Evolutionary conservation across 2,329 filamentous ascomycete species (phyloP).

Genomic region (Hymenoscyphus fructigenus): DNA sequence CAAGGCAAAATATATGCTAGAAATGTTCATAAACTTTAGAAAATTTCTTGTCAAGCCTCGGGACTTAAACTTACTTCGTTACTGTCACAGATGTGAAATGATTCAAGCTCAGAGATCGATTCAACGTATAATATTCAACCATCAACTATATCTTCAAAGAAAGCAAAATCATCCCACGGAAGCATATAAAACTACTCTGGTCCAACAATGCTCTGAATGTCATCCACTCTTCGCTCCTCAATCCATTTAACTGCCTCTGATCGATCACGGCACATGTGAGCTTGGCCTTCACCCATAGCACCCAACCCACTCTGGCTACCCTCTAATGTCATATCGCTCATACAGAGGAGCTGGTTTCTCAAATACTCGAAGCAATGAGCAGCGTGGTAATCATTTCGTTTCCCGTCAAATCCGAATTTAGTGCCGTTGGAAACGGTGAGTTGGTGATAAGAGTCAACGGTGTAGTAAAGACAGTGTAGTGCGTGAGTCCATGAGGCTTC

Average conservation of each 20-base stretch:
- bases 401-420: slow-evolving; percentile 32
- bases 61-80: no score
- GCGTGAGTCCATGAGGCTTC: slow-evolving; percentile 39
- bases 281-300: slow-evolving; percentile 33
- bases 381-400: slow-evolving; percentile 33
- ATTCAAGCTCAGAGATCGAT: no score
- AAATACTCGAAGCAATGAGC: slow-evolving; percentile 39
- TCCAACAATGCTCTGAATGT: slow-evolving; percentile 38
- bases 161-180: no score
- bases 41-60: no score
- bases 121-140: no score
- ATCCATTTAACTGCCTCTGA: slow-evolving; percentile 37
- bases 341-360: slow-evolving; percentile 36
- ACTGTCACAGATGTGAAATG: no score
- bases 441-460: slow-evolving; percentile 38
- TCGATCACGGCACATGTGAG: slow-evolving; percentile 37
- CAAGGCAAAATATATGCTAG: no score
- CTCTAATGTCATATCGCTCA: slow-evolving; percentile 39
- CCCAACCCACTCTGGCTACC: slow-evolving; percentile 30
- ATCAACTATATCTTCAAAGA: no score
- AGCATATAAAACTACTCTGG: slow-evolving; percentile 12
- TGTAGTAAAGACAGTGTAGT: slow-evolving; percentile 38
- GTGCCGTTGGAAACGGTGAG: slow-evolving; percentile 28
- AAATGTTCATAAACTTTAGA: no score
- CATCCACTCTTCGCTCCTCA: slow-evolving; percentile 36